Conservation (phyloP, 257 asterid species). For the Penstemon davidsonii region DNA sequence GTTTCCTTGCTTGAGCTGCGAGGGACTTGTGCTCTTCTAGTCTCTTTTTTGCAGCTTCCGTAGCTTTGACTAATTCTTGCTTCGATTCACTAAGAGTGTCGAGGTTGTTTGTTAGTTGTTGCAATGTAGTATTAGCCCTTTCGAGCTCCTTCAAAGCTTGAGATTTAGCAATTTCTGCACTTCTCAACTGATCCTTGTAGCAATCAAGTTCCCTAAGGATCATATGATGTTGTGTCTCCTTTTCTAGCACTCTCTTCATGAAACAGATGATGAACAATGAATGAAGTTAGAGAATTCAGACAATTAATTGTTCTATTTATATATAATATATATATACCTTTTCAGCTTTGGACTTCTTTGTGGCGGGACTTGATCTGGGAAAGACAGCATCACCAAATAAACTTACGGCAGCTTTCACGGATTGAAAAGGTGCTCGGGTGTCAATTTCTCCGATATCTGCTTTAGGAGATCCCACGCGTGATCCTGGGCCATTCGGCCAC, state of each 20-base stretch:
- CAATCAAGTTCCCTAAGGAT: slow-evolving; percentile 59
- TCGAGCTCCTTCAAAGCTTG: slow-evolving; percentile 65
- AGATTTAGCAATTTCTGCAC: slow-evolving; percentile 46
- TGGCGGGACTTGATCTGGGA: slow-evolving; percentile 41
- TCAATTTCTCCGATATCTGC: slow-evolving; percentile 65
- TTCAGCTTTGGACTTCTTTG: slow-evolving; percentile 61
- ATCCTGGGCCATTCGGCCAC: slow-evolving; percentile 50
- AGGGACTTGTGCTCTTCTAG: slow-evolving; percentile 59
- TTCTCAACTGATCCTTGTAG: slow-evolving; percentile 59
- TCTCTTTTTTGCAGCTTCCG: slow-evolving; percentile 54
- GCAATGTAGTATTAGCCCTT: slow-evolving; percentile 58
- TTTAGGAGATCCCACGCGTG: slow-evolving; percentile 46
- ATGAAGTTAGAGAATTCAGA: too few relatives aligned
- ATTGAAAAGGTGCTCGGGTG: slow-evolving; percentile 75
- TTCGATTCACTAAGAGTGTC: slow-evolving; percentile 76
- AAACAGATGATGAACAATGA: too few relatives aligned
- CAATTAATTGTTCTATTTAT: background rate
- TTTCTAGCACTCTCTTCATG: slow-evolving; percentile 73
- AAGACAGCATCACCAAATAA: slow-evolving; percentile 62
- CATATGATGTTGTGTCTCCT: slow-evolving; percentile 83
- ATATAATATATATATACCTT: slow-evolving; percentile 52
- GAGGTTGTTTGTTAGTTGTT: slow-evolving; percentile 75
- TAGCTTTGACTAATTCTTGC: slow-evolving; percentile 63
- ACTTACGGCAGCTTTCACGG: slow-evolving; percentile 82
- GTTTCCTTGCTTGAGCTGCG: slow-evolving; percentile 61